These are phyloP conservation scores for Ganoderma sinense DNA, from an alignment of 1,284 basidiomycete species.

Conservation along the genomic window DNA sequence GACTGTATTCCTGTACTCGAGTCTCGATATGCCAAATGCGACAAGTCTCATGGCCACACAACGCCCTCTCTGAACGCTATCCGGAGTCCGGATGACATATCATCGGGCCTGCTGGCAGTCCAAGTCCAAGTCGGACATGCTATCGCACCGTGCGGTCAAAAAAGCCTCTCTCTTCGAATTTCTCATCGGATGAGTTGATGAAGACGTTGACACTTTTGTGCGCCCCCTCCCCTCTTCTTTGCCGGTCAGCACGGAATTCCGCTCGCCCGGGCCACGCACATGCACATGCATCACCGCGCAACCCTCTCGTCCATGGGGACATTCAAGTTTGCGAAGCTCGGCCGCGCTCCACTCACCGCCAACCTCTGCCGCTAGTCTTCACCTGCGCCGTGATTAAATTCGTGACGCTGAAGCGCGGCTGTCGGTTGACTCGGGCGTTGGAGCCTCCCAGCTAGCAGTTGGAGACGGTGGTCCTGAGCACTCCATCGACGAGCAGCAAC, in stretches of 20 bases:
- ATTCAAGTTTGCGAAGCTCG: background rate
- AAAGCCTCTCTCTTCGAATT: background rate
- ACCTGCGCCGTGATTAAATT: background rate
- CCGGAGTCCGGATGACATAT: slow-evolving; percentile 1
- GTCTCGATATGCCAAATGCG: slow-evolving; percentile 13
- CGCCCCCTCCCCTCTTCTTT: too few relatives aligned
- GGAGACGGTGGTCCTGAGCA: background rate
- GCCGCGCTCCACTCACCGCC: background rate
- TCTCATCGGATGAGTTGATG: background rate
- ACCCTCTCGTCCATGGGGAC: background rate
- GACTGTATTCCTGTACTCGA: slow-evolving; percentile 7
- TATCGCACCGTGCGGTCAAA: background rate
- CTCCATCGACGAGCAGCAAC: background rate
- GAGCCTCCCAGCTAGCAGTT: background rate
- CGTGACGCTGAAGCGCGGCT: background rate
- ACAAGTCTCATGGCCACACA: slow-evolving; percentile 5
- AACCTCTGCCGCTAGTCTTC: background rate
- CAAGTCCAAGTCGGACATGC: background rate
- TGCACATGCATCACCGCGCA: background rate
- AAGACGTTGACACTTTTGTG: background rate
- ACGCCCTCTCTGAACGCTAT: background rate
- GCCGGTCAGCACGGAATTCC: slow-evolving; percentile 5
- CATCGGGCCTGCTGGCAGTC: background rate
- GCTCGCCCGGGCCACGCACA: slow-evolving; percentile 3
- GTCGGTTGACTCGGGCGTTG: background rate